Evolutionary conservation across 202 grass and related monocot genomes (phyloP), one percentile per base, ranked within the genome.

Genomic region (Panicum virgatum): DNA sequence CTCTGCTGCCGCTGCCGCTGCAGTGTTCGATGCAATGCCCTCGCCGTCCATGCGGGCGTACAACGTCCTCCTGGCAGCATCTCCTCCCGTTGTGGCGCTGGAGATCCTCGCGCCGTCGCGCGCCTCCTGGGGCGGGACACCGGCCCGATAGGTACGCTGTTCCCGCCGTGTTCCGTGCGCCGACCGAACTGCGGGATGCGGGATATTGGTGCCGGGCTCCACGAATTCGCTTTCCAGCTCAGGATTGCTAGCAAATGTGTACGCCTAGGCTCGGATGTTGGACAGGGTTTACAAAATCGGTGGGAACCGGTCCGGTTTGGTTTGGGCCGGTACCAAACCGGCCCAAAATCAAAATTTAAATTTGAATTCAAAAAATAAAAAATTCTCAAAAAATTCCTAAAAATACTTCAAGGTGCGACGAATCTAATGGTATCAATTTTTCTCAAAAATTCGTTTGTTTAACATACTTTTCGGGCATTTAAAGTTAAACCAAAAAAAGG

Each of bases 11-110:
- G 83, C n/a, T 89, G 78, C 50, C 44, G 69, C n/a, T n/a, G n/a
- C n/a, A 69, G 50, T 91, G 84, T 80, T 94, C 52, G 86, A 91
- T 20, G 42, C 56, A 64, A 85, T 80, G 89, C 39, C 27, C 2
- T 62, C 40, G 12, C 73, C 78, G 14, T 79, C 82, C 74, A 83
- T 85, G 92, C 87, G 85, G 51, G 82, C 84, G 5, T 89, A 75
- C 84, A 91, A 94, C 69, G 79, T 94, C 73, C 81, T 91, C 54
- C 76, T 94, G 25, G 72, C 57, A 2, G 78, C 84, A 30, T 89
- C 64, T 14, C 86, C 72, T 0, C 66, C 80, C 7, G 6, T 19
- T 3, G n/a, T 15, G 5, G 63, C 69, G 5, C 63, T 94, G 18
- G 20, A 34, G 2, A 62, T 94, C 34, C 9, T 82, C 67, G 40